Conservation (phyloP, 805 yeast species). For the Lipomyces sp. region DNA sequence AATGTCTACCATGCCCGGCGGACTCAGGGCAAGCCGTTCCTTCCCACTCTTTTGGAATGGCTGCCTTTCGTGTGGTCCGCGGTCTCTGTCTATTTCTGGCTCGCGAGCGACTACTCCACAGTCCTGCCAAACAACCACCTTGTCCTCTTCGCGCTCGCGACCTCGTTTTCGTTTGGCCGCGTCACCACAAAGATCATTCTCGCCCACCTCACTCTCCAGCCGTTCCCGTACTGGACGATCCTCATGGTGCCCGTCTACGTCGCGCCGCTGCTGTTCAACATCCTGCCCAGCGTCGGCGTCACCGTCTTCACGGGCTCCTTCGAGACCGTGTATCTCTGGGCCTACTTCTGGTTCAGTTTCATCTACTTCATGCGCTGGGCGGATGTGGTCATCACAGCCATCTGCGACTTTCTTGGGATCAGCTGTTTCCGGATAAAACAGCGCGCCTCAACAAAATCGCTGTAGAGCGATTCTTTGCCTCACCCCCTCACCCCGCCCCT, state of each 20-base stretch:
- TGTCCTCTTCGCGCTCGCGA: conserved; percentile 70
- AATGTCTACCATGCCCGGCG: conserved; percentile 46
- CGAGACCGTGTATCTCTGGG: conserved; percentile 47
- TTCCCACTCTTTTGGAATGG: conserved; percentile 52
- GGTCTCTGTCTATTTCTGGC: conserved; percentile 46
- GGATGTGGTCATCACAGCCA: conserved; percentile 69
- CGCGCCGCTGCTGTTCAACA: conserved; percentile 42
- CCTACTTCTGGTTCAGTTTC: conserved; percentile 62
- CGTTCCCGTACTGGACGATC: conserved; percentile 70
- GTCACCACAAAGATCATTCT: conserved; percentile 59
- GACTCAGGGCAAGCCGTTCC: conserved; percentile 34
- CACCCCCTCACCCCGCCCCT: too few relatives aligned
- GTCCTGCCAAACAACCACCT: conserved; percentile 46
- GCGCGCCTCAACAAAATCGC: too few relatives aligned
- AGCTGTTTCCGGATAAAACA: conserved; percentile 57
- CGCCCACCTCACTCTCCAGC: conserved; percentile 80
- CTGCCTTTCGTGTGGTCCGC: conserved; percentile 65
- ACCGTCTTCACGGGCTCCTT: conserved; percentile 30
- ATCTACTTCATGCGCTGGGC: conserved; percentile 65
- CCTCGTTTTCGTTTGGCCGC: conserved; percentile 87
- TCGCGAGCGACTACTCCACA: conserved; percentile 48
- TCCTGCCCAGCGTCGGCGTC: conserved; percentile 47
- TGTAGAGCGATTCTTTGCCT: too few relatives aligned
- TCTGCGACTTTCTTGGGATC: conserved; percentile 78
- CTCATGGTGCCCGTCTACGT: conserved; percentile 50